Percentiles rank a stretch among this genome's conserved stretches.
These are phyloP conservation scores for Colletotrichum neosansevieriae DNA, from an alignment of 2,329 filamentous ascomycete species.

Conservation along the genomic window DNA sequence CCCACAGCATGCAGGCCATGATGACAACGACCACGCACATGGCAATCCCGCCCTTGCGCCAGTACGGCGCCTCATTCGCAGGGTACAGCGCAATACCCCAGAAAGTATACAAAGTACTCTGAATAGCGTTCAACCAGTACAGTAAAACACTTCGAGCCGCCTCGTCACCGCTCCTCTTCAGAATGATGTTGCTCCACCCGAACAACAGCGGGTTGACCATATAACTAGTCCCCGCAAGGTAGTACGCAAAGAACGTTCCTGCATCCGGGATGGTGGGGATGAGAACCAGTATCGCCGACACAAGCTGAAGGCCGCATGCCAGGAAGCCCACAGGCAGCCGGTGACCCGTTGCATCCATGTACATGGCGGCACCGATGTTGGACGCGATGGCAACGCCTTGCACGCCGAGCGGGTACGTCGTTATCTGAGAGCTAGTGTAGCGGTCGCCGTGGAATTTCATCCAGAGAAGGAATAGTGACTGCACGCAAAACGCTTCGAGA, in stretches of 20 bases:
- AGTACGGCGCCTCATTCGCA: constrained; percentile 57
- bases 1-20: constrained; percentile 15
- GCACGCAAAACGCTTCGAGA: constrained; percentile 48
- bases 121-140: constrained; percentile 55
- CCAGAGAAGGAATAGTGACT: constrained; percentile 46
- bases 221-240: constrained; percentile 53
- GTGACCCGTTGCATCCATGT: constrained; percentile 50
- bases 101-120: constrained; percentile 56
- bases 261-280: constrained; percentile 47
- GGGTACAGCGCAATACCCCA: constrained; percentile 59
- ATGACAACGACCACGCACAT: constrained; percentile 37
- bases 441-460: constrained; percentile 43
- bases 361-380: constrained; percentile 50
- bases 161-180: constrained; percentile 48
- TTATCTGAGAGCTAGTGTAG: constrained; percentile 48
- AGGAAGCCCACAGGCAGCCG: constrained; percentile 51
- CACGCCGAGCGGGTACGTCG: constrained; percentile 52
- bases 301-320: constrained; percentile 48
- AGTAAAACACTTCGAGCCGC: constrained; percentile 54
- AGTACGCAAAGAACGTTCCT: constrained; percentile 52
- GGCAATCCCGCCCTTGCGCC: constrained; percentile 47
- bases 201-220: constrained; percentile 55
- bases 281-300: constrained; percentile 49
- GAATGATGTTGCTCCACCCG: constrained; percentile 43
- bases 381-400: constrained; percentile 53